Conservation (phyloP, 768 basidiomycete genomes). For the Sarcodon sp. region DNA sequence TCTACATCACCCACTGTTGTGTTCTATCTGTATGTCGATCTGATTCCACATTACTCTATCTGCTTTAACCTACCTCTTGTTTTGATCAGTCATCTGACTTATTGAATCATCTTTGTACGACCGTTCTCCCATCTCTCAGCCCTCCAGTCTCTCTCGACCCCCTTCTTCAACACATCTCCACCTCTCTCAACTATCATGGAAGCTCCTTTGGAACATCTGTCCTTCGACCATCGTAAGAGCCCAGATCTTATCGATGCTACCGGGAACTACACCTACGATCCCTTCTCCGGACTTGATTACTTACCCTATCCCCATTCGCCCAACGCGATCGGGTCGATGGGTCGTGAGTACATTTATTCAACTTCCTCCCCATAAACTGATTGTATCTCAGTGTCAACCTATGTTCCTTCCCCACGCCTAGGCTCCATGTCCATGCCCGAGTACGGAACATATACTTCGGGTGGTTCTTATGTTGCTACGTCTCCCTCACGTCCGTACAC, state of each 20-base stretch:
- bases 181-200: conserved; percentile 22
- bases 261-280: conserved; percentile 27
- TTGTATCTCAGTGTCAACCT: conserved; percentile 29
- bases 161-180: conserved; percentile 2
- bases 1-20: too few species aligned
- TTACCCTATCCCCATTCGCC: conserved; percentile 59
- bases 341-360: conserved; percentile 31
- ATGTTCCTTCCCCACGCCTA: conserved; percentile 40
- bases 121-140: conserved; percentile 5
- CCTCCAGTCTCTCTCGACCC: conserved; percentile 9
- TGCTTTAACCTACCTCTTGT: too few species aligned
- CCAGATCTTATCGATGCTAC: conserved; percentile 36
- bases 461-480: conserved; percentile 37
- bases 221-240: conserved; percentile 35
- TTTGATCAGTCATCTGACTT: conserved; percentile 8
- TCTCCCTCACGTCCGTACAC: conserved; percentile 53
- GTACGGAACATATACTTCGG: conserved; percentile 38
- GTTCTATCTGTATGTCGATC: too few species aligned
- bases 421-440: conserved; percentile 54
- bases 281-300: conserved; percentile 36
- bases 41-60: too few species aligned
- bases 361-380: conserved; percentile 4
- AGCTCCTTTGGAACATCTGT: conserved; percentile 27
- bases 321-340: conserved; percentile 47
- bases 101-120: conserved; percentile 10